Conservation (phyloP, 169 alveolate genomes). For the Eimeria tenella region DNA sequence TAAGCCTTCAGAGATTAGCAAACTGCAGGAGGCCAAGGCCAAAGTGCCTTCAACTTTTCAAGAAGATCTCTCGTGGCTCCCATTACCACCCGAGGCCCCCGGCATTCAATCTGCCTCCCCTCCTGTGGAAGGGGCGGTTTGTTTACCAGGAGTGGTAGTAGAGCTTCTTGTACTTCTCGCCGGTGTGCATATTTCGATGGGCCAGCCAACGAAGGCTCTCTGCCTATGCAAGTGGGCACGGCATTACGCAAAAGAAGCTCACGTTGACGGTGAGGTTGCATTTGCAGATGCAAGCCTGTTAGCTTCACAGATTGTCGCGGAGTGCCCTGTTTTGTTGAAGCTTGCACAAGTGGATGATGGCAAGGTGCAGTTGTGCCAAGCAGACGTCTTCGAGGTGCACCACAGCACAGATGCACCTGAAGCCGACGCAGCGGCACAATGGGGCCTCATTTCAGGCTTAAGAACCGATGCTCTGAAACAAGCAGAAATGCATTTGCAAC, state of each 20-base stretch:
- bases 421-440: slow-evolving; percentile 7
- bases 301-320: not conserved
- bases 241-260: slow-evolving; percentile 31
- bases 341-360: not conserved
- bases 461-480: slow-evolving; percentile 34
- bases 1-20: not conserved
- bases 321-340: slow-evolving; percentile 48
- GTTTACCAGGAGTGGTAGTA: slow-evolving; percentile 17
- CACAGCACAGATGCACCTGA: not conserved
- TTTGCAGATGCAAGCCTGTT: slow-evolving; percentile 39
- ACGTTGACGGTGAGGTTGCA: not conserved
- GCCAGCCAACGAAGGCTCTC: slow-evolving; percentile 51
- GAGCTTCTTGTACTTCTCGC: slow-evolving; percentile 41
- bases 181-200: slow-evolving; percentile 1
- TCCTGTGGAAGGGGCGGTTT: not conserved
- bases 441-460: not conserved
- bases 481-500: not conserved
- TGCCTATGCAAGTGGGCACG: slow-evolving; percentile 45
- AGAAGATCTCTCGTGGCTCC: slow-evolving; percentile 1
- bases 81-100: slow-evolving; percentile 34
- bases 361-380: not conserved
- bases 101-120: not conserved
- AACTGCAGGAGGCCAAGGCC: not conserved
- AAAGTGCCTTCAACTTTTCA: not conserved
- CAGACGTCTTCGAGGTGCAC: not conserved